Conservation (phyloP, 1,284 basidiomycete genomes). For the Tilletia caries region DNA sequence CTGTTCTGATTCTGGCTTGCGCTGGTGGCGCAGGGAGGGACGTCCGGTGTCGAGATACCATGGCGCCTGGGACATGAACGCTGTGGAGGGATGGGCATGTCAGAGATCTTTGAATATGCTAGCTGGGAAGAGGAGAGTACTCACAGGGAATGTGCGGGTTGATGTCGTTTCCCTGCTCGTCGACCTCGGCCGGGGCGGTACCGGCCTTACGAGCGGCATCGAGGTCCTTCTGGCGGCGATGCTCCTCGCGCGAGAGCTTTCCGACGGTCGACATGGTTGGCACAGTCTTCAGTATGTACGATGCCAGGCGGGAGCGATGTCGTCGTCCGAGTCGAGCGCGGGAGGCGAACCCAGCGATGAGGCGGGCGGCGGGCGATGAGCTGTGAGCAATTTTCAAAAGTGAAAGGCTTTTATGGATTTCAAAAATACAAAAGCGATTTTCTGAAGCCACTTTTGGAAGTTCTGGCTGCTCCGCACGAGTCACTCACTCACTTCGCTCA, state of each 20-base stretch:
- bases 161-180: conserved; percentile 89
- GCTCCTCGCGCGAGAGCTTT: conserved; percentile 89
- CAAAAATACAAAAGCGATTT: too few species aligned
- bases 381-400: background rate
- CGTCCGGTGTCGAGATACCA: conserved; percentile 90
- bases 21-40: conserved; percentile 86
- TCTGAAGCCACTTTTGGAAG: too few species aligned
- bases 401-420: background rate
- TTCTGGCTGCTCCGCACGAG: background rate
- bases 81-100: conserved; percentile 22
- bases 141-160: conserved; percentile 87
- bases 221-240: conserved; percentile 87
- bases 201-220: conserved; percentile 91
- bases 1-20: conserved; percentile 66
- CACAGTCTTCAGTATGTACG: background rate
- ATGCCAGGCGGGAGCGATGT: background rate
- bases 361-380: too few species aligned
- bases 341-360: background rate
- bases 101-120: background rate
- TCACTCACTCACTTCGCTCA: background rate
- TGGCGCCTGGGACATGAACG: conserved; percentile 71
- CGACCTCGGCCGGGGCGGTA: conserved; percentile 88
- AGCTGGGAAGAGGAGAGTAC: background rate
- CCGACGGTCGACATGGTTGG: conserved; percentile 60
- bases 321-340: background rate